These are phyloP conservation scores for Camellia granthamiana DNA, from an alignment of 148 eudicot species.

Conservation along the genomic window DNA sequence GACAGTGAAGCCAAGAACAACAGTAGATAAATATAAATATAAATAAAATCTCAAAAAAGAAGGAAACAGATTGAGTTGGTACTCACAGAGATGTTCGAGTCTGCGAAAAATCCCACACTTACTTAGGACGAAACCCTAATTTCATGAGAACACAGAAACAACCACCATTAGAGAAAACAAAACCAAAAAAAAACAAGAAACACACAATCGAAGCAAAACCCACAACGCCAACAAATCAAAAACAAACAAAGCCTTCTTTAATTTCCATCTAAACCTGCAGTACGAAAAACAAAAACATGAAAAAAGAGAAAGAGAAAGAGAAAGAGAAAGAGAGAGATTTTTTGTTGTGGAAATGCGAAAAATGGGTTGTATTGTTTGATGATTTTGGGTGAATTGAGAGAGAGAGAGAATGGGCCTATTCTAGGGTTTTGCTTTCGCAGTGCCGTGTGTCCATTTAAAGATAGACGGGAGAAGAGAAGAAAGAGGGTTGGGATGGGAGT, in stretches of 20 bases:
- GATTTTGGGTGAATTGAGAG: no score
- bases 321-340: not conserved
- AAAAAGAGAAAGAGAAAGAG: not conserved
- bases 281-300: not conserved
- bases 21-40: no score
- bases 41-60: no score
- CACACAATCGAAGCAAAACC: not conserved
- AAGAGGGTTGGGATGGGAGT: no score
- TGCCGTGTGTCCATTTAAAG: no score
- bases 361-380: no score
- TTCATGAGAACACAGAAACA: slow-evolving; percentile 35
- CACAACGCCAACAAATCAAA: not conserved
- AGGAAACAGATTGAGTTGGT: not conserved
- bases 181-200: not conserved
- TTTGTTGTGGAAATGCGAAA: not conserved
- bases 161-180: slow-evolving; percentile 16
- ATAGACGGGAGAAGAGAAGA: no score
- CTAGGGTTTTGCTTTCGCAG: no score
- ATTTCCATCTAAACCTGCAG: not conserved
- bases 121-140: slow-evolving; percentile 26
- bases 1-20: not conserved
- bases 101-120: slow-evolving; percentile 7
- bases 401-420: not conserved
- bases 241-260: not conserved
- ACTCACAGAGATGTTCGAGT: slow-evolving; percentile 23